Percentiles rank a stretch among this genome's conserved stretches.
Conservation (phyloP, 148 eudicot genomes). For the Rhododendron henanense region DNA sequence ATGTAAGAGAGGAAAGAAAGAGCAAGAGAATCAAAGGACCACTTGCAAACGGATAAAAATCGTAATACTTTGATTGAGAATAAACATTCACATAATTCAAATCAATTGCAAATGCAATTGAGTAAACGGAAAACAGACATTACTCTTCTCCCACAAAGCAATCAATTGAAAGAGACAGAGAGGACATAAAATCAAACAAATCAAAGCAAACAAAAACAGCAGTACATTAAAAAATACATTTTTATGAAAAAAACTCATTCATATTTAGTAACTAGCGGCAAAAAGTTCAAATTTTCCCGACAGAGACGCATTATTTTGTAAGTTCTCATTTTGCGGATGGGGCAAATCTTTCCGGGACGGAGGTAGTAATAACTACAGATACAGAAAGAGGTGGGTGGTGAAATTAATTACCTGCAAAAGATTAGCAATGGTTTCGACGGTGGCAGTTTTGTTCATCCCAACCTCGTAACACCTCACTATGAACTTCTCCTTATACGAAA, state of each 20-base stretch:
- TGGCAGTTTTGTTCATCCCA: constrained; percentile 91
- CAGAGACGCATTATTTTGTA: too few relatives aligned
- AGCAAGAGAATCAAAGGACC: background rate
- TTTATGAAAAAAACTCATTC: too few relatives aligned
- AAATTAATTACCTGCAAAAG: constrained; percentile 57
- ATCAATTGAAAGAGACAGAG: background rate
- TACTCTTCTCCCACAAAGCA: background rate
- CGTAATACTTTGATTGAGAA: background rate
- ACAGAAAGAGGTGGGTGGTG: background rate
- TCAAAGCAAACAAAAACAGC: too few relatives aligned
- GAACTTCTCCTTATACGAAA: constrained; percentile 83
- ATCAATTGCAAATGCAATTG: background rate
- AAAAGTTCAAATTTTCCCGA: too few relatives aligned
- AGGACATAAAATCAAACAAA: background rate
- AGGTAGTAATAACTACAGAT: background rate
- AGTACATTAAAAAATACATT: too few relatives aligned
- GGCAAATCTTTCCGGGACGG: too few relatives aligned
- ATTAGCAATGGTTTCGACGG: constrained; percentile 97
- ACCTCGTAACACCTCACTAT: constrained; percentile 85
- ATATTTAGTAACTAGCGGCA: too few relatives aligned
- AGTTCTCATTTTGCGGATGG: too few relatives aligned
- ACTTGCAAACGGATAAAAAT: background rate
- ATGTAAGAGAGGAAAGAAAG: background rate
- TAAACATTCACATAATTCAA: background rate
- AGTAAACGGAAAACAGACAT: background rate